Evolutionary conservation across 73 alveolate genomes (phyloP).

Genomic region (Symbiodinium pilosum): DNA sequence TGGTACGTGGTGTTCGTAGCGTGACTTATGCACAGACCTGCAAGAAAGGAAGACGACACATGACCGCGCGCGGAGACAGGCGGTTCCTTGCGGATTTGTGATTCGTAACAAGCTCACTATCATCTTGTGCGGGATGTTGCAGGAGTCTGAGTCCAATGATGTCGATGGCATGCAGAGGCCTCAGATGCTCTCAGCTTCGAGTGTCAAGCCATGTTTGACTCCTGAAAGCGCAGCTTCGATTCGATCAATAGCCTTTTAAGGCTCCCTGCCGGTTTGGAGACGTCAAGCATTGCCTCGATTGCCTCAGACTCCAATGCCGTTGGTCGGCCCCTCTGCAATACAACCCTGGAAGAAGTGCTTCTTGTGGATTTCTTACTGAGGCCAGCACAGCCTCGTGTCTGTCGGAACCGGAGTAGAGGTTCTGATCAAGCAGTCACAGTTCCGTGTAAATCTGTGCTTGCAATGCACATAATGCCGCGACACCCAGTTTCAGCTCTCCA

Average conservation of each 20-base stretch:
- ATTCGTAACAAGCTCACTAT: too few relatives aligned
- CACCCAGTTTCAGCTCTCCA: too few relatives aligned
- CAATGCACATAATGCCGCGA: too few relatives aligned
- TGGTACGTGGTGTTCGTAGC: too few relatives aligned
- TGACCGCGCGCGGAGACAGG: not conserved
- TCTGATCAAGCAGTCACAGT: too few relatives aligned
- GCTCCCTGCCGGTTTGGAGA: not conserved
- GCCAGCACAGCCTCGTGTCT: slow-evolving; percentile 11
- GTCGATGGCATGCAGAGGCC: not conserved
- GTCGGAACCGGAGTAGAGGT: slow-evolving; percentile 1
- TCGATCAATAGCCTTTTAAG: not conserved
- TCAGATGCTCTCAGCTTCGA: not conserved
- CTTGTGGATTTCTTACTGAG: too few relatives aligned
- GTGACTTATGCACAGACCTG: too few relatives aligned
- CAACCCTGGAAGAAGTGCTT: not conserved
- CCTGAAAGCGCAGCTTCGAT: too few relatives aligned
- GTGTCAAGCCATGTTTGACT: too few relatives aligned
- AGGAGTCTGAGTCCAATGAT: not conserved
- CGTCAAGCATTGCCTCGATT: not conserved
- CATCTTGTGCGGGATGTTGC: too few relatives aligned
- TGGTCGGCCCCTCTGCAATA: not conserved
- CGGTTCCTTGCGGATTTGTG: not conserved
- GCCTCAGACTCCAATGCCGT: not conserved
- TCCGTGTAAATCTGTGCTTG: too few relatives aligned
- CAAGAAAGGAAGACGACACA: not conserved